Base-by-base conservation (phyloP, 306 rosid genomes). In the Arachis hypogaea region DNA sequence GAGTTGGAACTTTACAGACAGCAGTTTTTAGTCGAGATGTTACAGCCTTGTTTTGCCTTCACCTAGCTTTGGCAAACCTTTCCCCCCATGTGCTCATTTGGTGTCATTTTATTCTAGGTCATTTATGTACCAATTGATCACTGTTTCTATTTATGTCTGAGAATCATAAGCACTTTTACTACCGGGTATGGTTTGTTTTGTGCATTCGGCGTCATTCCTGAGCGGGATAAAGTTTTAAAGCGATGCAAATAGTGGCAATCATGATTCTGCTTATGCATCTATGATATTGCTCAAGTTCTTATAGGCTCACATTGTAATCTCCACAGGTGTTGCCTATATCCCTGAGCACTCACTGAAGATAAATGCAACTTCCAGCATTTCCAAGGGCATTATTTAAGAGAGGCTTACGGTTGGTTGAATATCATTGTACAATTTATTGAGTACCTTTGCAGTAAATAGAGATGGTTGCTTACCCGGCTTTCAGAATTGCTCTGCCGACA, bases 361-460 rank as follows among this genome's bases (percentile, higher is more conserved):
- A 64, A 89, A 92, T 67, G 96, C 99, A 68, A 94, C 96, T 63
- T 92, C 99, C 72, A 87, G 99, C 89, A 88, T 94, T 79, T 92
- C 96, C 56, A 87, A 90, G 7, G 97, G 88, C 71, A 90, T 94
- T 75, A 9, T 85, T 46, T 94, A 86, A 72, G 75, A 61, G 30
- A 46, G 68, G 54, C 63, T 9, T 4, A 16, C 7, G 62, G 40
- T 52, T 52, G 81, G 72, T 81, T 72, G 80, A 72, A 60, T 75
- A 77, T 71, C 14, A 46, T 72, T 29, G 12, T 28, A 42, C 74
- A 67, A 60, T 65, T 67, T 29, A n/a, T 59, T 51, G 46, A 54
- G 66, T 44, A 55, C 72, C 63, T 16, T 11, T 14, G 81, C 72
- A 57, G 74, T 70, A 83, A 76, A 52, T 14, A 45, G 18, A 68